Base-by-base conservation (phyloP, 164 flowering plant genomes). In the Akebia trifoliata region DNA sequence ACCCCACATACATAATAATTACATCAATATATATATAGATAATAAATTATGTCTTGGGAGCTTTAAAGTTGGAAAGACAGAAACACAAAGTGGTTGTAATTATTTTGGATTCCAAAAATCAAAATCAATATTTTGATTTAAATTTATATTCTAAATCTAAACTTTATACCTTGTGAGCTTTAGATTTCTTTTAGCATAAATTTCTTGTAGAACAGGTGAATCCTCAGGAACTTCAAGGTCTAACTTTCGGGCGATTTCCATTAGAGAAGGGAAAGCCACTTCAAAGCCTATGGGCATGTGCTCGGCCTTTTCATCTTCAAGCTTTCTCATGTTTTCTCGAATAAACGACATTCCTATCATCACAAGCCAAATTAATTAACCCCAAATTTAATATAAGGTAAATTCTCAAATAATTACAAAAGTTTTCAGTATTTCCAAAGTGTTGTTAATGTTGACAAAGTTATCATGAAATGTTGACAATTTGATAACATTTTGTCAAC, bases 241-340 rank as follows among this genome's bases (percentile, higher is more conserved):
- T 26, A 80, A 35, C 1, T 36, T 52, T 47, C 59, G 44, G 18
- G 95, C 99, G 0, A 72, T 68, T 44, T 86, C 84, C 0, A 93
- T 68, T 4, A 93, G 81, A 1, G 94, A 76, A 47, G 99, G 99
- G 55, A 90, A 87, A 15, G 84, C 90, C 4, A 93, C 79, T 69
- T 93, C 97, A 39, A 93, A 93, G 0, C 97, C 99, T 0, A 90
- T 84, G 0, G 89, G 92, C 97, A 90, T 93, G 72, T 87, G 96
- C 72, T 86, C 92, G 0, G 63, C 75, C 18, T 81, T 71, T 57
- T 86, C 99, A 10, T 78, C 69, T 62, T 65, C 78, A 2, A 93
- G 81, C 72, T 73, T 87, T 24, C 48, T 4, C 17, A 93, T 50
- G 63, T 90, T 90, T 29, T 75, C 72, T 10, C 62, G 67, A 18